These are phyloP conservation scores for Mikania micrantha DNA, from an alignment of 129 eudicot genomes.

Conservation along the genomic window DNA sequence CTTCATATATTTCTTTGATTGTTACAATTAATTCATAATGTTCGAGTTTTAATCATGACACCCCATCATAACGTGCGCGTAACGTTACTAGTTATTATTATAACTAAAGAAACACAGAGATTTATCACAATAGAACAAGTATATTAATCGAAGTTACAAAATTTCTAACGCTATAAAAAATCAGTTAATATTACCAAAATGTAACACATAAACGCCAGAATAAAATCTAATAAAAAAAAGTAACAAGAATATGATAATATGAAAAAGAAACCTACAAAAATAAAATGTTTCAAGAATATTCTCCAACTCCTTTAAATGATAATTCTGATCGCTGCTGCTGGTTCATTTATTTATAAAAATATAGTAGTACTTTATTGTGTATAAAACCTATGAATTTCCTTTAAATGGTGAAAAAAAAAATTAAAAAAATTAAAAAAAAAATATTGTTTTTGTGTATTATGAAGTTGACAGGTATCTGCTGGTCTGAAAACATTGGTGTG, in stretches of 20 bases:
- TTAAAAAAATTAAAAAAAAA: too few relatives aligned
- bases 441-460: slow-evolving; percentile 11
- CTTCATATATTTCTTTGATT: too few relatives aligned
- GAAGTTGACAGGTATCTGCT: slow-evolving; percentile 11
- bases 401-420: not conserved
- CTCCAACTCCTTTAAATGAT: not conserved
- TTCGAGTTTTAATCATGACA: too few relatives aligned
- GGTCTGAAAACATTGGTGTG: slow-evolving; percentile 15
- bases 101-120: too few relatives aligned
- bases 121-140: not conserved
- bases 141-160: not conserved
- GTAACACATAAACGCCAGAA: not conserved
- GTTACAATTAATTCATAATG: too few relatives aligned
- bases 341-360: not conserved
- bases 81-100: too few relatives aligned
- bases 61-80: too few relatives aligned
- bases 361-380: slow-evolving; percentile 4
- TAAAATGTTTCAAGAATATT: slow-evolving; percentile 9
- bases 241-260: not conserved
- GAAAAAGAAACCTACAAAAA: not conserved
- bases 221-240: not conserved
- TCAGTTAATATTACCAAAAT: not conserved
- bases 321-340: not conserved
- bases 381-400: slow-evolving; percentile 11
- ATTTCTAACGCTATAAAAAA: not conserved